Evolutionary conservation across 2,329 filamentous ascomycete genomes (phyloP).

Genomic region (Arthrobotrys sphaeroides): DNA sequence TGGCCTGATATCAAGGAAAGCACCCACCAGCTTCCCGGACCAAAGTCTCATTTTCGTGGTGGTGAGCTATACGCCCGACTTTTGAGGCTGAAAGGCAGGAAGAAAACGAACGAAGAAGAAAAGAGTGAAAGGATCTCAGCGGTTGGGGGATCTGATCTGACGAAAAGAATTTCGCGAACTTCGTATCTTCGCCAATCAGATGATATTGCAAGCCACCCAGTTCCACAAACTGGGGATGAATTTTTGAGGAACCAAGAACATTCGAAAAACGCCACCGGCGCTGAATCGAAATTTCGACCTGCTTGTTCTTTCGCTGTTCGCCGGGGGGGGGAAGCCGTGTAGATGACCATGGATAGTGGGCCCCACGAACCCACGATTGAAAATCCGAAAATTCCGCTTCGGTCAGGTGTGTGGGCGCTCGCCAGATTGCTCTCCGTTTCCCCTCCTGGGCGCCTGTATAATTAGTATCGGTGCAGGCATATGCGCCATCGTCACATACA

Average conservation of each 20-base stretch:
- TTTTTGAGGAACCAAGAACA: background rate
- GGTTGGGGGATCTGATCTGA: conserved; percentile 19
- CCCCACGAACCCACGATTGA: background rate
- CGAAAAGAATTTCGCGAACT: background rate
- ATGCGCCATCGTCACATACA: conserved; percentile 8
- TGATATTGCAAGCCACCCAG: conserved; percentile 30
- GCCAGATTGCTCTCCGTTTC: too few relatives aligned
- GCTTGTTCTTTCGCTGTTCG: background rate
- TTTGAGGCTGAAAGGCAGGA: conserved; percentile 22
- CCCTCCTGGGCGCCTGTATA: background rate
- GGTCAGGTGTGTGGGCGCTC: background rate
- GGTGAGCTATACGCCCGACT: background rate
- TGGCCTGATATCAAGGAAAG: conserved; percentile 37
- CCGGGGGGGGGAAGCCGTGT: background rate
- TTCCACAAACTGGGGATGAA: too few relatives aligned
- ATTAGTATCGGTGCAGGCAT: background rate
- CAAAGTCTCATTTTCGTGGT: background rate
- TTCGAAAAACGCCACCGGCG: conserved; percentile 20
- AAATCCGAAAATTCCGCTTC: background rate
- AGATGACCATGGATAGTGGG: background rate
- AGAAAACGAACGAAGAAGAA: too few relatives aligned
- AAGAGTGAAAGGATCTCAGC: background rate
- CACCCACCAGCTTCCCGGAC: background rate
- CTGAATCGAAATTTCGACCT: conserved; percentile 13
- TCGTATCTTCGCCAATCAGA: conserved; percentile 41